Percentiles rank a stretch among this genome's conserved stretches.
phyloP scores from a whole-genome alignment of 495 filamentous ascomycete genomes.

The Amniculicola lignicola region DNA sequence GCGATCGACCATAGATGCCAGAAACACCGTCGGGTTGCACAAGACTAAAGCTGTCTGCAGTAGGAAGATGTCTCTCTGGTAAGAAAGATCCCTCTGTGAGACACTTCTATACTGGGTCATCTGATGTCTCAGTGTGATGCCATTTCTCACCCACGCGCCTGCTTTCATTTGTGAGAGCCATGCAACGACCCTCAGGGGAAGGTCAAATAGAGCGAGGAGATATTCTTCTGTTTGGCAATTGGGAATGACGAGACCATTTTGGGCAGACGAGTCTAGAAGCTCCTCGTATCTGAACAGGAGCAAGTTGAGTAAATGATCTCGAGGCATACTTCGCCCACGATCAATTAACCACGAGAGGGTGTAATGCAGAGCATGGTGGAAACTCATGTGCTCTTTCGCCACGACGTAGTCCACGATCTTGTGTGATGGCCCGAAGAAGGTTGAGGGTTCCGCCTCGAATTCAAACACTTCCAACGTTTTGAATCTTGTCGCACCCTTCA shows the following conservation, averaged over 20 bases:
- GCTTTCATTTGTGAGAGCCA: constrained; percentile 98
- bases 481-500: constrained; percentile 78
- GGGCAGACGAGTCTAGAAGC: constrained; percentile 50
- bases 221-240: constrained; percentile 63
- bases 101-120: constrained; percentile 88
- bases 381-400: constrained; percentile 86
- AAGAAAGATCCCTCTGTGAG: constrained; percentile 79
- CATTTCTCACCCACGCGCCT: constrained; percentile 97
- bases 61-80: constrained; percentile 92
- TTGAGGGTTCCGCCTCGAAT: constrained; percentile 62
- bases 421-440: constrained; percentile 35
- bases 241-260: constrained; percentile 47
- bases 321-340: constrained; percentile 71
- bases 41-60: constrained; percentile 86
- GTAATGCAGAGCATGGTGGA: constrained; percentile 96
- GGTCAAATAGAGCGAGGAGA: constrained; percentile 85
- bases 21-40: constrained; percentile 76
- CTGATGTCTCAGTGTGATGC: constrained; percentile 90
- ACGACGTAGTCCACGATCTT: constrained; percentile 83
- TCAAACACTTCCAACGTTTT: constrained; percentile 73
- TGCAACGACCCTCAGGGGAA: constrained; percentile 84
- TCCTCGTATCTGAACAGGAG: constrained; percentile 60
- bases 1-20: constrained; percentile 86
- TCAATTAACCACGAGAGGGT: constrained; percentile 97
- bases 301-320: constrained; percentile 60